phyloP scores from a whole-genome alignment of 169 alveolate species.

The Plasmodium knowlesi region DNA sequence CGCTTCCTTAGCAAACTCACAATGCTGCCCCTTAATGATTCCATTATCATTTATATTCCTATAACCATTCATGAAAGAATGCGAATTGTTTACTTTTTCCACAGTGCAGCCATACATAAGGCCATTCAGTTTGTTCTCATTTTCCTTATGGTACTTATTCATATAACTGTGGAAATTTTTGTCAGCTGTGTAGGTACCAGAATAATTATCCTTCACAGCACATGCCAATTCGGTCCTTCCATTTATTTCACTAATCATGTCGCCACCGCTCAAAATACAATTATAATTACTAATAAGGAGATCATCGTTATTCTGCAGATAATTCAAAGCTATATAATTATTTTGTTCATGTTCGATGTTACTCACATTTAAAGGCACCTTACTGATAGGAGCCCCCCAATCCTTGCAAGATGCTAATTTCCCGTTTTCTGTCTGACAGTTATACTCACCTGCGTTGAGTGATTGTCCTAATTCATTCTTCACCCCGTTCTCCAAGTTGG shows the following conservation, averaged over 20 bases:
- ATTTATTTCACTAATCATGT: not conserved
- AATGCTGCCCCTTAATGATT: not conserved
- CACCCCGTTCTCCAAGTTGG: not conserved
- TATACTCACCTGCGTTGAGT: not conserved
- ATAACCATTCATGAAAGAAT: not conserved
- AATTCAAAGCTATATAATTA: conserved; percentile 1
- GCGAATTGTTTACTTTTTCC: not conserved
- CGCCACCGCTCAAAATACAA: not conserved
- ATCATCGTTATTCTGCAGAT: conserved; percentile 9
- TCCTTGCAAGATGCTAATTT: not conserved
- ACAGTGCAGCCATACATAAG: not conserved
- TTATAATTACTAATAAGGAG: conserved; percentile 24
- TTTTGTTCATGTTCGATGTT: not conserved
- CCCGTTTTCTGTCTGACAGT: not conserved
- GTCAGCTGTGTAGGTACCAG: not conserved
- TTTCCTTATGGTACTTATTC: conserved; percentile 24
- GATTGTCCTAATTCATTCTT: not conserved
- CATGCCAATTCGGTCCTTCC: not conserved
- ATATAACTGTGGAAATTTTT: conserved; percentile 20
- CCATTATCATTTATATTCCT: not conserved
- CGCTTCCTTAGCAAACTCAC: not conserved
- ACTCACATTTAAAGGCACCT: not conserved
- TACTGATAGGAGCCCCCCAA: not conserved
- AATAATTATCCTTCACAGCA: not conserved
- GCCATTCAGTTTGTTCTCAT: conserved; percentile 14